Evolutionary conservation across 2,329 filamentous ascomycete genomes (phyloP), one percentile per base, ranked within the genome.

Genomic region (Trichoderma brevicompactum): DNA sequence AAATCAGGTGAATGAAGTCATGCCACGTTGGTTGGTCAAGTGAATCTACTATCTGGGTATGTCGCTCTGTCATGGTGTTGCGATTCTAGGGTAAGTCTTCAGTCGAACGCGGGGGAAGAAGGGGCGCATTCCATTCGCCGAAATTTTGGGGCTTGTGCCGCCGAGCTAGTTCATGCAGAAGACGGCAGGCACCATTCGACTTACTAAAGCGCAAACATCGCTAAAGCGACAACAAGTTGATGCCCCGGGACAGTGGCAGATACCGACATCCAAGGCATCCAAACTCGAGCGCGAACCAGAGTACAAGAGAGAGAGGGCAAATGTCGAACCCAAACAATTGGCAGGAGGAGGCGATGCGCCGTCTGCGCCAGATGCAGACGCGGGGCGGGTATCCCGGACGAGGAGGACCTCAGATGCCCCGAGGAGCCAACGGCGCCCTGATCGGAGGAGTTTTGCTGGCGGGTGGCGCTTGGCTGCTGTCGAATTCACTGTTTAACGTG

Each of bases 401-500:
- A 65, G 80, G 79, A 67, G 76, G 78, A 56, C 80, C 81, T 53
- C 74, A 79, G 68, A 74, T 78, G 66, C 77, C 80, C 46, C 77
- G 78, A 65, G 77, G 77, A 55, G 68, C 78, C 15, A 77, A 78
- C 41, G 75, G 76, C 50, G 79, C 78, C 40, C 62, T 84, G 54
- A 74, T 77, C 36, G 81, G 77, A 49, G 72, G 81, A 19, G 70
- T 77, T 17, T 71, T 86, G 38, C 72, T 85, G 49, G 79, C 79
- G 15, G 83, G 82, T 65, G 85, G 82, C 52, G 76, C 80, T 65
- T 74, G 84, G 72, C 68, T 87, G 70, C 72, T 88, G 69, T 82
- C 85, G 72, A 85, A 88, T 76, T 84, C 87, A 50, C 82, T 90
- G 5, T 90, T 90, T 82, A 90, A 90, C 81, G 95, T 99, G 73